Conservation (phyloP, 495 filamentous ascomycete genomes). For the Aspergillus sparsus region DNA sequence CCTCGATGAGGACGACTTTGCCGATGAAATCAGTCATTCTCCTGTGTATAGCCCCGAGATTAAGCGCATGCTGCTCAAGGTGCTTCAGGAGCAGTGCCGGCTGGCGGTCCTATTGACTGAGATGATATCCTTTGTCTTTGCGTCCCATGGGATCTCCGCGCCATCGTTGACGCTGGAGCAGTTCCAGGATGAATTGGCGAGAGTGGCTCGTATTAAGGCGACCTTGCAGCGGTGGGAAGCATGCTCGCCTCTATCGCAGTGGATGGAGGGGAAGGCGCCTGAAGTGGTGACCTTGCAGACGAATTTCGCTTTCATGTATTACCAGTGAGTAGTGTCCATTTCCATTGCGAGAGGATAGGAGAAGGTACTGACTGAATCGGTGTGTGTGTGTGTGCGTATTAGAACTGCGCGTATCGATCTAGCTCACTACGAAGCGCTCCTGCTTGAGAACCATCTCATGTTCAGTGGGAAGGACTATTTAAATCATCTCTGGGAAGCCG, state of each 20-base stretch:
- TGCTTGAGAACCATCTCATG: constrained; percentile 28
- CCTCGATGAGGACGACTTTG: constrained; percentile 42
- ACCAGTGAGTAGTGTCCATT: constrained; percentile 38
- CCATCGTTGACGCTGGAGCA: constrained; percentile 19
- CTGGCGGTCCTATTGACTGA: constrained; percentile 50
- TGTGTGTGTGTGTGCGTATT: too few species aligned
- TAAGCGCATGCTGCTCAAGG: constrained; percentile 42
- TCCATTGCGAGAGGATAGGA: background rate
- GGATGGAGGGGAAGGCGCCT: constrained; percentile 14
- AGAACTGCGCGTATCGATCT: constrained; percentile 31
- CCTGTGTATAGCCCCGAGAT: constrained; percentile 44
- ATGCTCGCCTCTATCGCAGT: constrained; percentile 12
- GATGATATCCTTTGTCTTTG: constrained; percentile 44
- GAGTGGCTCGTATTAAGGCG: constrained; percentile 22
- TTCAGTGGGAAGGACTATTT: constrained; percentile 22
- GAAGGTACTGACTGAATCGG: background rate
- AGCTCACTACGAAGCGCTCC: constrained; percentile 31
- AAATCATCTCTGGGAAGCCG: constrained; percentile 18
- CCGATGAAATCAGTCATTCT: constrained; percentile 44
- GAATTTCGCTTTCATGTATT: constrained; percentile 53
- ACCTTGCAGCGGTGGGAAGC: constrained; percentile 29
- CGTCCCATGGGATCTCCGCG: constrained; percentile 24
- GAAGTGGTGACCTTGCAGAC: constrained; percentile 43
- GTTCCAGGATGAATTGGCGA: constrained; percentile 18
- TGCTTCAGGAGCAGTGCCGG: constrained; percentile 48